phyloP scores from a whole-genome alignment of 768 basidiomycete species.

The Rhodotorula kratochvilovae region DNA sequence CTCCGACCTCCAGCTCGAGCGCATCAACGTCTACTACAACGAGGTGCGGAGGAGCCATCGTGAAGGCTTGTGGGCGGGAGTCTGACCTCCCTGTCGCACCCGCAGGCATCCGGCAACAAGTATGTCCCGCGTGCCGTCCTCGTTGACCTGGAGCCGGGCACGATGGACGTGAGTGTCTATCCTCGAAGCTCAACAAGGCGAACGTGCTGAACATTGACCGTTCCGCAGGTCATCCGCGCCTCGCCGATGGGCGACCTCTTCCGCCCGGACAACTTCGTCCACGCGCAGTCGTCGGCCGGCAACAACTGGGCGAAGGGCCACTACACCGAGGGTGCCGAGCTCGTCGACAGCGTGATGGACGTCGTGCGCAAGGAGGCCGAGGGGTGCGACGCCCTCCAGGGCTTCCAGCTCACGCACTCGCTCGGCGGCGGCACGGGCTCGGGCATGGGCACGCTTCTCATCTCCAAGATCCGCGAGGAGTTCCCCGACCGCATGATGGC shows the following conservation, averaged over 20 bases:
- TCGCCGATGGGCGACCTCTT: constrained; percentile 64
- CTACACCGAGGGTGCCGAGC: constrained; percentile 94
- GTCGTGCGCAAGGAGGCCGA: constrained; percentile 99
- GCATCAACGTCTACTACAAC: constrained; percentile 92
- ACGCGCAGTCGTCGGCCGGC: constrained; percentile 64
- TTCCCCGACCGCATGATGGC: constrained; percentile 99
- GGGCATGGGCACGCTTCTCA: constrained; percentile 98
- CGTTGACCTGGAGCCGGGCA: constrained; percentile 93
- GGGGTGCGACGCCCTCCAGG: constrained; percentile 93
- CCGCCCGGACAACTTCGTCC: constrained; percentile 75
- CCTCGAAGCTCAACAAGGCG: neutral
- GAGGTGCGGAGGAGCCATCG: constrained; percentile 62
- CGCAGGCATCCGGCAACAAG: constrained; percentile 60
- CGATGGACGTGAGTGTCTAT: constrained; percentile 51
- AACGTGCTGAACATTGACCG: constrained; percentile 16
- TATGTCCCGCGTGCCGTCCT: constrained; percentile 98
- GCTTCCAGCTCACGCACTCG: constrained; percentile 99
- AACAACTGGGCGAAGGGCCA: constrained; percentile 98
- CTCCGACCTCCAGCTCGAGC: constrained; percentile 89
- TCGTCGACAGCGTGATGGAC: constrained; percentile 95
- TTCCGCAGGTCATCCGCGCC: constrained; percentile 43
- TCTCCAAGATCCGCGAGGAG: constrained; percentile 98
- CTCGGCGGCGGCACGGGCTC: constrained; percentile 97
- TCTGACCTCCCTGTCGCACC: constrained; percentile 60
- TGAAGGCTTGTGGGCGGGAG: fast-evolving